These are phyloP conservation scores for Evernia prunastri DNA, from an alignment of 495 filamentous ascomycete species.

Conservation along the genomic window DNA sequence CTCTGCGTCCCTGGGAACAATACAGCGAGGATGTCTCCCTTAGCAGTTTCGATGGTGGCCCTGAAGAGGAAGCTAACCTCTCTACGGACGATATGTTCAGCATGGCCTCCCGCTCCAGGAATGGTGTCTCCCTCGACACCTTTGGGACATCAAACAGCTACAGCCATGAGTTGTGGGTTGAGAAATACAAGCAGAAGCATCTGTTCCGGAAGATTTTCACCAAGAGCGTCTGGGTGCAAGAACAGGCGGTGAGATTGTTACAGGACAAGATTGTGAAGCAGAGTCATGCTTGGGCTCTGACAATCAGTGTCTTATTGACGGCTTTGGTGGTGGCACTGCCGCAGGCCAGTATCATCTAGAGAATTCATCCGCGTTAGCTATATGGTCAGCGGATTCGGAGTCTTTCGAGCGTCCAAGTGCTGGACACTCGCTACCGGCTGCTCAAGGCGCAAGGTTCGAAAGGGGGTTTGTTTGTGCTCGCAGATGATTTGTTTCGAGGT, in stretches of 20 bases:
- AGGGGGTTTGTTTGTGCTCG: background rate
- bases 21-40: constrained; percentile 22
- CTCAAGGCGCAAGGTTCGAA: background rate
- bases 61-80: constrained; percentile 22
- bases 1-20: constrained; percentile 67
- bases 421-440: constrained; percentile 9
- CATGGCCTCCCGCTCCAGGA: constrained; percentile 15
- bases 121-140: constrained; percentile 37
- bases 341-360: constrained; percentile 18
- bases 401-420: constrained; percentile 1
- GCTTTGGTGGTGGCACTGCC: constrained; percentile 28
- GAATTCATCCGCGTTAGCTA: background rate
- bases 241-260: constrained; percentile 25
- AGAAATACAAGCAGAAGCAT: constrained; percentile 54
- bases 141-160: constrained; percentile 55
- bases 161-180: constrained; percentile 68
- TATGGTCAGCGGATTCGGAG: background rate
- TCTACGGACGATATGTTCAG: constrained; percentile 22
- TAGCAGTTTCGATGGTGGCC: constrained; percentile 11
- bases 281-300: constrained; percentile 25
- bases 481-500: background rate
- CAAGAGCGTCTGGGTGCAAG: constrained; percentile 57
- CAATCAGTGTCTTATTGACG: constrained; percentile 26
- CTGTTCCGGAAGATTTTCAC: constrained; percentile 64
- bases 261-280: constrained; percentile 31